These are phyloP conservation scores for Plasmodium gallinaceum DNA, from an alignment of 169 alveolate species.

Conservation along the genomic window DNA sequence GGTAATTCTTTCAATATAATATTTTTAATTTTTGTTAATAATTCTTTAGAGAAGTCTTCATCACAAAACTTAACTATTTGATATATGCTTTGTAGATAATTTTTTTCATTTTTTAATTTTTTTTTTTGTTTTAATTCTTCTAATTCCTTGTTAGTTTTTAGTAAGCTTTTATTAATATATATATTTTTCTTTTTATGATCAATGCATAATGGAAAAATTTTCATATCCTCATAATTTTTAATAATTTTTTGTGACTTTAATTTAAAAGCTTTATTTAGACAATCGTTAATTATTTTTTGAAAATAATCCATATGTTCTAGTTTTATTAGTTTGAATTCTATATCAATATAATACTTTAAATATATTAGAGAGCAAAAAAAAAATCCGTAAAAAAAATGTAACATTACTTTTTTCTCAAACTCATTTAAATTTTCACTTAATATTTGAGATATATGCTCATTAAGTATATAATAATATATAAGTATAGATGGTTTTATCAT, in stretches of 20 bases:
- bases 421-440: conserved; percentile 46
- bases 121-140: conserved; percentile 8
- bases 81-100: conserved; percentile 11
- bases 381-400: conserved; percentile 63
- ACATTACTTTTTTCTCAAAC: conserved; percentile 19
- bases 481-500: conserved; percentile 35
- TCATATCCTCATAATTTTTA: conserved; percentile 38
- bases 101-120: conserved; percentile 27
- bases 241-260: conserved; percentile 37
- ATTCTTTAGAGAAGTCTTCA: conserved; percentile 37
- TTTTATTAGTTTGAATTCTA: conserved; percentile 52
- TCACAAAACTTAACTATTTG: conserved; percentile 56
- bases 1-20: conserved; percentile 59
- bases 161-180: conserved; percentile 23
- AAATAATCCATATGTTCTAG: conserved; percentile 35
- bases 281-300: conserved; percentile 8
- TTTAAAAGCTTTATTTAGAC: conserved; percentile 19
- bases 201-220: conserved; percentile 40
- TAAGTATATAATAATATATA: conserved; percentile 43
- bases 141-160: conserved; percentile 22
- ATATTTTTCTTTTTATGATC: conserved; percentile 41
- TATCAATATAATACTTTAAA: conserved; percentile 40
- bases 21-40: conserved; percentile 16
- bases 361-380: conserved; percentile 45
- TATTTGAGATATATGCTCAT: conserved; percentile 45